These are phyloP conservation scores for Mycena chlorophos DNA, from an alignment of 768 basidiomycete genomes.

Conservation along the genomic window DNA sequence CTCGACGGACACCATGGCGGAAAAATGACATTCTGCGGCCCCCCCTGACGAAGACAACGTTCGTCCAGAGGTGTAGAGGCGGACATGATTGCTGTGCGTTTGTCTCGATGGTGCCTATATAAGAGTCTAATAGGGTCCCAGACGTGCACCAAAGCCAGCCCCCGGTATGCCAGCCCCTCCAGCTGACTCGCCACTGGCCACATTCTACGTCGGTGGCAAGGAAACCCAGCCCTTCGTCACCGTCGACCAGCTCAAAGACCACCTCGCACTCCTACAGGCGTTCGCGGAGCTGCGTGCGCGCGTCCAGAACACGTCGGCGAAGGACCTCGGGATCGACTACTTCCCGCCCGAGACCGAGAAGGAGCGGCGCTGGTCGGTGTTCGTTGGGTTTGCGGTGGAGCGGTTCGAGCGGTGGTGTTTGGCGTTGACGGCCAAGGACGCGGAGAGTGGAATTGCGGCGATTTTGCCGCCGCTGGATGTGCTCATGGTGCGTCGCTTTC, in stretches of 20 bases:
- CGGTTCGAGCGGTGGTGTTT: slow-evolving; percentile 25
- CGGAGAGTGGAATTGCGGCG: slow-evolving; percentile 10
- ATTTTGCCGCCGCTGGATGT: slow-evolving; percentile 18
- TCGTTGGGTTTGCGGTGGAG: slow-evolving; percentile 26
- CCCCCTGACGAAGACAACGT: too few relatives aligned
- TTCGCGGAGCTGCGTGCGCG: slow-evolving; percentile 18
- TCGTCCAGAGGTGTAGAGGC: too few relatives aligned
- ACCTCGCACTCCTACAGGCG: slow-evolving; percentile 23
- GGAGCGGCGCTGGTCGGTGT: slow-evolving; percentile 23
- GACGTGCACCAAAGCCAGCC: too few relatives aligned
- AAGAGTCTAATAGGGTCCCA: too few relatives aligned
- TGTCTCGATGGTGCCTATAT: too few relatives aligned
- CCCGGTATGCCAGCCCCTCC: too few relatives aligned
- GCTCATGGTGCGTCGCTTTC: slow-evolving; percentile 7
- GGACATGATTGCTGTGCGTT: too few relatives aligned
- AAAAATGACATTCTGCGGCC: too few relatives aligned
- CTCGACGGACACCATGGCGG: too few relatives aligned
- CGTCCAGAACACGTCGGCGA: slow-evolving; percentile 13
- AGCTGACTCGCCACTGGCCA: slow-evolving; percentile 31
- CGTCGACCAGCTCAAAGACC: slow-evolving; percentile 26
- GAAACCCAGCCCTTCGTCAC: slow-evolving; percentile 31
- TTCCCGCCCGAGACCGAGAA: slow-evolving; percentile 3
- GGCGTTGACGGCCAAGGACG: slow-evolving; percentile 12
- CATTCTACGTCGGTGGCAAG: slow-evolving; percentile 30
- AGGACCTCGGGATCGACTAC: not conserved